phyloP scores from a whole-genome alignment of 179 eudicot genomes.

The Beta macrorhiza region DNA sequence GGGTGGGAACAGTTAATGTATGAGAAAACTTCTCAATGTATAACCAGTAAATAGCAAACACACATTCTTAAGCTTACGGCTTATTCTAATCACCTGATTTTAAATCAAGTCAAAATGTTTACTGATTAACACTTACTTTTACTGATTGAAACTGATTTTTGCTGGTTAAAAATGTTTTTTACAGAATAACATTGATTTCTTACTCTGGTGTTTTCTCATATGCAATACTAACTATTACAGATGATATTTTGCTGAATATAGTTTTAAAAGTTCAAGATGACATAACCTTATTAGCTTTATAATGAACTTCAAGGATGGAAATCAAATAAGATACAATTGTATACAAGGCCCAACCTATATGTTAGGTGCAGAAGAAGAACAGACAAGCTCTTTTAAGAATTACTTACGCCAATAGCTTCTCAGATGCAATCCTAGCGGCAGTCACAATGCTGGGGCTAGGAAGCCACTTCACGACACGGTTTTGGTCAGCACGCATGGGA shows the following conservation, averaged over 20 bases:
- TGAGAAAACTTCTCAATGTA: neutral
- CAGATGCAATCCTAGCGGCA: slow-evolving; percentile 87
- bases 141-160: too few species aligned
- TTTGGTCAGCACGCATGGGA: slow-evolving; percentile 89
- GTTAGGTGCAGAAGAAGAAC: neutral
- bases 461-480: slow-evolving; percentile 81
- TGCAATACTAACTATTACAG: too few species aligned
- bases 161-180: too few species aligned
- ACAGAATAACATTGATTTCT: too few species aligned
- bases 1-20: slow-evolving; percentile 3
- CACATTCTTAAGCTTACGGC: too few species aligned
- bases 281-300: neutral
- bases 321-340: neutral
- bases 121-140: too few species aligned
- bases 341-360: neutral
- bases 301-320: neutral
- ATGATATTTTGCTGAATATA: too few species aligned
- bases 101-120: too few species aligned
- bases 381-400: neutral
- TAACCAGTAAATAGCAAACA: neutral
- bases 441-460: slow-evolving; percentile 56
- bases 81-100: too few species aligned
- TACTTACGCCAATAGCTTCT: slow-evolving; percentile 65
- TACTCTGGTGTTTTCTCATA: too few species aligned
- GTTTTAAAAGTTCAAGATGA: too few species aligned